These are phyloP conservation scores for Populus simonii DNA, from an alignment of 345 rosid species.

Conservation along the genomic window DNA sequence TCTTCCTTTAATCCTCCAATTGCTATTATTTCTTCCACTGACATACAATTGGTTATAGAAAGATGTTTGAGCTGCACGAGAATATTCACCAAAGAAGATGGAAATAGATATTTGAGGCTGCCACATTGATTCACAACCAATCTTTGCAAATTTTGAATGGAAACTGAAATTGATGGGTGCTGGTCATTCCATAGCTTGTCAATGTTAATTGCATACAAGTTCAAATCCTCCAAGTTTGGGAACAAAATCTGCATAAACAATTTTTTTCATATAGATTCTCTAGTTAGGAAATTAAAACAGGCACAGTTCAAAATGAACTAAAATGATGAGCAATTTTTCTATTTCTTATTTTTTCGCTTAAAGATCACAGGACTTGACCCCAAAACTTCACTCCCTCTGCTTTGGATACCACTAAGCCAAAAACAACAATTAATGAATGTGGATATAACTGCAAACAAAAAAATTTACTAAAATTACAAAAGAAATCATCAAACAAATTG, in stretches of 20 bases:
- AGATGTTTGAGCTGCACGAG: constrained; percentile 1
- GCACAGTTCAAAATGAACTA: not conserved
- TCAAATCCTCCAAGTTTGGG: constrained; percentile 13
- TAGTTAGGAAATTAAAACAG: not conserved
- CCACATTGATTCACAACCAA: not conserved
- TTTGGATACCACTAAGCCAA: too few species aligned
- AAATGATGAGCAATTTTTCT: not conserved
- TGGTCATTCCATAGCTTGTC: not conserved
- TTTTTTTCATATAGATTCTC: not conserved
- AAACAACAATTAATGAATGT: not conserved
- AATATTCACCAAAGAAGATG: not conserved
- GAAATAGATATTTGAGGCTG: not conserved
- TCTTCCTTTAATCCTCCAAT: not conserved
- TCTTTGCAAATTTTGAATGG: not conserved
- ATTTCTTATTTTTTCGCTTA: too few species aligned
- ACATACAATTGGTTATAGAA: fast-evolving
- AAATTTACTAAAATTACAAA: too few species aligned
- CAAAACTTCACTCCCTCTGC: too few species aligned
- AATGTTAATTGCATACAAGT: not conserved
- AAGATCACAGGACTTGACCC: too few species aligned
- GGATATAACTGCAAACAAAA: too few species aligned
- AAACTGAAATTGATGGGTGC: not conserved
- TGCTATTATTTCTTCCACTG: constrained; percentile 1
- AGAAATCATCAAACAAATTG: too few species aligned
- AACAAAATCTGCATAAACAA: constrained; percentile 1